Base-by-base conservation (phyloP, 306 rosid genomes). In the Trifolium pratense region DNA sequence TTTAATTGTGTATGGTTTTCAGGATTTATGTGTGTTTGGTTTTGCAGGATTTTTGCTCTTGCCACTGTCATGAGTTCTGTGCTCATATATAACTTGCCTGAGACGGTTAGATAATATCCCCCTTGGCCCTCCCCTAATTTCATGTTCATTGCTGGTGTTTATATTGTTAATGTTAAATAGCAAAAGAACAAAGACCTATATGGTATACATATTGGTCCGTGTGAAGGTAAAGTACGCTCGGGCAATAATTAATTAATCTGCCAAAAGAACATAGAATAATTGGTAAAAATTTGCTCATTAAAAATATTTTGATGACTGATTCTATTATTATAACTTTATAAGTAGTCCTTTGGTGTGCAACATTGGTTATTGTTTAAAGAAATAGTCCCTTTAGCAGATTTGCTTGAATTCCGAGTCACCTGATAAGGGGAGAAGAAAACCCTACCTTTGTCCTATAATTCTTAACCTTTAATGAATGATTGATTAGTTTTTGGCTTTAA, bases 1-100 rank as follows among this genome's bases (percentile, higher is more conserved):
- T 56, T 79, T 69, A 51, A 29, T 68, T 71, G 5, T 61, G 59
- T 70, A 56, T 39, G 23, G 17, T 34, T 64, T 39, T 52, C 52
- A 37, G 73, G 74, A 29, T 57, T 66, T 58, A 74, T 55, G 55
- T 57, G 59, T 53, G 39, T 61, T 77, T 89, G 13, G 63, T 23
- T 72, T 78, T 75, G 85, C 86, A 93, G 98, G 88, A 89, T 94
- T 80, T 94, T 94, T 68, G 92, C 98, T 75, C 84, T 94, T 78
- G 98, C 98, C 52, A 91, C 92, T 58, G 97, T 94, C 74, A 71
- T 94, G 92, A 91, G 98, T 80, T 94, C 98, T 72, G 97, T 89
- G 75, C 97, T 94, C 36, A 78, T 94, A 61, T 94, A 94, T 86
- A 94, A 94, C 77, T 80, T 94, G 68, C 96, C 98, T 60, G 97